phyloP scores from a whole-genome alignment of 2,329 filamentous ascomycete species.

The Talaromyces sp. region DNA sequence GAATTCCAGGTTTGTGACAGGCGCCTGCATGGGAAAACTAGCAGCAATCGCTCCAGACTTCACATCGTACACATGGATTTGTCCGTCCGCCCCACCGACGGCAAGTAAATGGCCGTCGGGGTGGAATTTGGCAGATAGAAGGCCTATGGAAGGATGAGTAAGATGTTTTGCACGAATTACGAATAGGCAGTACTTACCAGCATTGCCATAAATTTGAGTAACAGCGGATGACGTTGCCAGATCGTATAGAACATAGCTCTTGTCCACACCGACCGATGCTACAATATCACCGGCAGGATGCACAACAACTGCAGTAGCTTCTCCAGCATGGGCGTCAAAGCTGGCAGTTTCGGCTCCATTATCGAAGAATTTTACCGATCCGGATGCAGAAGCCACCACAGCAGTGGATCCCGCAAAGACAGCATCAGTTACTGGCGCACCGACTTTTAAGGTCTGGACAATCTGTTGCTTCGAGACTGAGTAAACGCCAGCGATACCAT shows the following conservation, averaged over 20 bases:
- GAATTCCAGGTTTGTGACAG: conserved; percentile 74
- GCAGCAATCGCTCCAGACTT: conserved; percentile 74
- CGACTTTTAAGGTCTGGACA: conserved; percentile 61
- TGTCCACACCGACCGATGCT: conserved; percentile 84
- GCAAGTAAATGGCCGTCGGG: conserved; percentile 94
- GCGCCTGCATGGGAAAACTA: conserved; percentile 61
- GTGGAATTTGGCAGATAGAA: conserved; percentile 81
- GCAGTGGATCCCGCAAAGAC: conserved; percentile 61
- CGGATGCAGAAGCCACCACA: conserved; percentile 69
- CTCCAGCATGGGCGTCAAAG: conserved; percentile 77
- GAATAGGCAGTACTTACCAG: conserved; percentile 55
- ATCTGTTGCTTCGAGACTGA: conserved; percentile 73
- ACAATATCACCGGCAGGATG: conserved; percentile 81
- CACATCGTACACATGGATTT: conserved; percentile 85
- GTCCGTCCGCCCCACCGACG: conserved; percentile 71
- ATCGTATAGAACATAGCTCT: conserved; percentile 90
- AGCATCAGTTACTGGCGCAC: conserved; percentile 65
- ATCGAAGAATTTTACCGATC: conserved; percentile 75
- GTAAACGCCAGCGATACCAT: conserved; percentile 72
- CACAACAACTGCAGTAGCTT: conserved; percentile 70
- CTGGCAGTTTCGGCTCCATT: conserved; percentile 64
- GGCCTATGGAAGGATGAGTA: conserved; percentile 48
- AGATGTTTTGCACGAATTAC: background rate
- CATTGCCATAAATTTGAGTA: conserved; percentile 74
- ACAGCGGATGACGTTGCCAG: conserved; percentile 63